Conservation (phyloP, 2,329 filamentous ascomycete genomes). For the Setomelanomma holmii region DNA sequence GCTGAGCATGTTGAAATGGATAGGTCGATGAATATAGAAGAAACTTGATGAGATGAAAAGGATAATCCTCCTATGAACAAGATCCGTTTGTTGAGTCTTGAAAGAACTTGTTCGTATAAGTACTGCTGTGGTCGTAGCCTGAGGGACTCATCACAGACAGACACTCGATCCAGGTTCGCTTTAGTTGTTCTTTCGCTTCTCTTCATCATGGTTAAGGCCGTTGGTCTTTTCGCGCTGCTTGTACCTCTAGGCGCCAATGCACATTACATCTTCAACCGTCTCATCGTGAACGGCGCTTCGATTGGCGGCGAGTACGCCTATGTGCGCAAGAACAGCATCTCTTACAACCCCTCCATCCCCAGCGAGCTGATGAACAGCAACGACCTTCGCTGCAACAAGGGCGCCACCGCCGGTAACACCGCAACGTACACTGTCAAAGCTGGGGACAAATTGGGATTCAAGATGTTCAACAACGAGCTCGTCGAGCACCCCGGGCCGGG, state of each 20-base stretch:
- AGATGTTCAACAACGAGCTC: slow-evolving; percentile 59
- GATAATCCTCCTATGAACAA: slow-evolving; percentile 3
- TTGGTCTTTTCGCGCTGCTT: slow-evolving; percentile 34
- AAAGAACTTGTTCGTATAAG: slow-evolving; percentile 6
- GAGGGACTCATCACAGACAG: slow-evolving; percentile 4
- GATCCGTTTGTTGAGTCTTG: slow-evolving; percentile 4
- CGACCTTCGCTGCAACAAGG: slow-evolving; percentile 47
- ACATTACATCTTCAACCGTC: slow-evolving; percentile 48
- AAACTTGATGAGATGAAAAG: slow-evolving; percentile 3
- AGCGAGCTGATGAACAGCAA: slow-evolving; percentile 41
- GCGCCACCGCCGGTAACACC: slow-evolving; percentile 41
- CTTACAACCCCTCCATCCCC: slow-evolving; percentile 41
- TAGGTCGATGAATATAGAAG: slow-evolving; percentile 1
- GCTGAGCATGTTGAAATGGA: slow-evolving; percentile 12
- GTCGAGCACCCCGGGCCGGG: slow-evolving; percentile 52
- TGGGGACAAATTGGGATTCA: slow-evolving; percentile 59
- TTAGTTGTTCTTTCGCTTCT: slow-evolving; percentile 17
- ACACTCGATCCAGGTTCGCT: slow-evolving; percentile 4
- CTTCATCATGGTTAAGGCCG: slow-evolving; percentile 37
- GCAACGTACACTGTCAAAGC: slow-evolving; percentile 48
- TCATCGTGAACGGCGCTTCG: slow-evolving; percentile 41
- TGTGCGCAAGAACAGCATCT: slow-evolving; percentile 45
- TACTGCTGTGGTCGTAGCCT: background rate
- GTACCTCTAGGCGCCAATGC: slow-evolving; percentile 34
- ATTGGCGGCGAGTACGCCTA: slow-evolving; percentile 45